Evolutionary conservation across 176 grass and related monocot species (phyloP), one percentile per base, ranked within the genome.

Genomic region (Cenchrus fungigraminus): DNA sequence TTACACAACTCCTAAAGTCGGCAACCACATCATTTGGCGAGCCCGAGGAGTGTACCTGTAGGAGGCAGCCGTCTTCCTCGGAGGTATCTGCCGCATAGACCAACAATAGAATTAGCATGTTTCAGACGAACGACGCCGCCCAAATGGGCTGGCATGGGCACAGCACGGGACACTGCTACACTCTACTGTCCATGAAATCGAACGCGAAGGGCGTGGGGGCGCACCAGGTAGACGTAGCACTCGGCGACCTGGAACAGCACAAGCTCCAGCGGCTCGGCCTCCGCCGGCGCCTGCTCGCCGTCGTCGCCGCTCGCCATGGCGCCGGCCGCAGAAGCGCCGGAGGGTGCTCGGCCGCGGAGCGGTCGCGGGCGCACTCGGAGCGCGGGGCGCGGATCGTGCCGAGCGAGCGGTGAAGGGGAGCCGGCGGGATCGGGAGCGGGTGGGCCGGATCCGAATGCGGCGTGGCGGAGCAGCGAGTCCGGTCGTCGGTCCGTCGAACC

Each of bases 161-260:
- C 9, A 60, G 75, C 79, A 70, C 4, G 47, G 9, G 37, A 8
- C 12, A 40, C 79, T 49, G 43, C 20, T 22, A 25, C 14, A 25
- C 75, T 13, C 61, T 65, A 22, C 29, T 12, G 20, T 43, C 9
- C 9, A 25, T 16, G 42, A 52, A 71, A 52, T 58, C n/a, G 31
- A 73, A 50, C 4, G 40, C 19, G 9, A 55, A 1, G 58, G 29
- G 13, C 28, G 34, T 9, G 9, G 55, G 20, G 3, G 40, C 73
- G 61, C 84, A 99, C 97, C 97, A 99, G 91, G 88, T 99, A 99
- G 78, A 96, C 97, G 78, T 99, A 99, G 86, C 93, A 96, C 86
- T 94, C 97, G 61, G 79, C 70, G 50, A 94, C 91, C 88, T 94
- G 91, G 90, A 99, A 99, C 62, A 99, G 90, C 77, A 92, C 88